phyloP scores from a whole-genome alignment of 1,284 basidiomycete genomes.

The Erythrobasidium hasegawianum region DNA sequence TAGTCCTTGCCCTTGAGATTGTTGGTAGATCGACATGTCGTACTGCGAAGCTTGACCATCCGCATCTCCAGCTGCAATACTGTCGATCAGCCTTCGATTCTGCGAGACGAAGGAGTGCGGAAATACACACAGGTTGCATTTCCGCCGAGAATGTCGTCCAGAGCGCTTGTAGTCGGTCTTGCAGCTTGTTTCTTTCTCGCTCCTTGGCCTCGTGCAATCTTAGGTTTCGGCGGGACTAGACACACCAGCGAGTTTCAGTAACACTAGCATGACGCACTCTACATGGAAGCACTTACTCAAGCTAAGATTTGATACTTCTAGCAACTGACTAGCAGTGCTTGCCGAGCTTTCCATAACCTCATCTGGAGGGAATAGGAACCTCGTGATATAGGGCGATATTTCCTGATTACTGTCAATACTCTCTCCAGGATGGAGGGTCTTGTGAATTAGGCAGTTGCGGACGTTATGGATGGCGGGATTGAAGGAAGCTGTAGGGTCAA shows the following conservation, averaged over 20 bases:
- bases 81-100: too few relatives aligned
- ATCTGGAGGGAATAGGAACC: constrained; percentile 31
- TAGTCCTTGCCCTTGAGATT: constrained; percentile 12
- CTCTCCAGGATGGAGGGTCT: constrained; percentile 13
- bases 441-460: constrained; percentile 26
- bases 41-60: constrained; percentile 13
- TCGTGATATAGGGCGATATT: constrained; percentile 17
- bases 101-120: too few relatives aligned
- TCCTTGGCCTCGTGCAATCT: constrained; percentile 15
- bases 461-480: constrained; percentile 32
- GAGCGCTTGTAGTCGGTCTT: constrained; percentile 19
- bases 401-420: constrained; percentile 15
- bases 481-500: constrained; percentile 24
- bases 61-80: not conserved
- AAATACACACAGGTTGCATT: not conserved
- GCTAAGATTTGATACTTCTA: constrained; percentile 11
- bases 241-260: not conserved
- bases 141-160: constrained; percentile 24
- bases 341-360: constrained; percentile 25
- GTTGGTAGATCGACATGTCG: too few relatives aligned
- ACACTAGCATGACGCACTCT: too few relatives aligned
- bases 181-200: constrained; percentile 27
- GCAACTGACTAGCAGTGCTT: constrained; percentile 8
- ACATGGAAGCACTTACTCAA: too few relatives aligned
- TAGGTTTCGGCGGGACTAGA: constrained; percentile 33